Evolutionary conservation across 768 basidiomycete species (phyloP).

Genomic region (Gloeopeniophorella convolvens): DNA sequence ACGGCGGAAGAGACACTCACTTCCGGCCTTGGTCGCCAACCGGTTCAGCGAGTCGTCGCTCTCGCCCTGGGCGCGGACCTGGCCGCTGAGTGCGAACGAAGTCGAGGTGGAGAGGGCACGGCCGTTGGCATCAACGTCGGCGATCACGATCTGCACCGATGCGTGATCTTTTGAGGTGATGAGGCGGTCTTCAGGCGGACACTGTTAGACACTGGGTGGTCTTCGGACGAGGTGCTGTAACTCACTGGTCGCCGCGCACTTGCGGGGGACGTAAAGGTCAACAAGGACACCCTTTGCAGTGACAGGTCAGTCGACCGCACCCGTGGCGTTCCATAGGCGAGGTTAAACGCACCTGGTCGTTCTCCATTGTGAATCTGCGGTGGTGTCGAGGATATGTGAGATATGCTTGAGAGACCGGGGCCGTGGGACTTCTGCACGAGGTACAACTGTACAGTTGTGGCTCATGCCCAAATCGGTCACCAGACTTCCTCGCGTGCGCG

Average conservation of each 20-base stretch:
- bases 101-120: constrained; percentile 72
- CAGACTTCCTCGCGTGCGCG: no score
- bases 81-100: constrained; percentile 91
- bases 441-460: constrained; percentile 22
- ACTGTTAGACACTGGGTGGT: constrained; percentile 2
- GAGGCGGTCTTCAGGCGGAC: constrained; percentile 66
- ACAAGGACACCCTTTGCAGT: constrained; percentile 82
- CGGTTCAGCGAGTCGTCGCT: constrained; percentile 95
- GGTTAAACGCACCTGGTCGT: constrained; percentile 68
- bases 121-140: constrained; percentile 89
- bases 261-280: constrained; percentile 99
- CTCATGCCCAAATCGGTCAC: neutral
- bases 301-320: neutral
- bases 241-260: constrained; percentile 96
- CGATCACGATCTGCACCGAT: constrained; percentile 93
- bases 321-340: neutral
- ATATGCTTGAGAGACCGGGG: no score
- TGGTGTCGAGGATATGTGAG: neutral
- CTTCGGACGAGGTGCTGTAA: constrained; percentile 21
- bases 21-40: constrained; percentile 88
- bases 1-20: constrained; percentile 48
- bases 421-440: constrained; percentile 5
- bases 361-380: constrained; percentile 60
- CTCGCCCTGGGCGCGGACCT: constrained; percentile 92
- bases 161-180: constrained; percentile 99